A percentile compares a stretch with the other conserved stretches of the same genome.
Evolutionary conservation across 2,329 filamentous ascomycete species (phyloP).

Genomic region (Zopfia rhizophila): DNA sequence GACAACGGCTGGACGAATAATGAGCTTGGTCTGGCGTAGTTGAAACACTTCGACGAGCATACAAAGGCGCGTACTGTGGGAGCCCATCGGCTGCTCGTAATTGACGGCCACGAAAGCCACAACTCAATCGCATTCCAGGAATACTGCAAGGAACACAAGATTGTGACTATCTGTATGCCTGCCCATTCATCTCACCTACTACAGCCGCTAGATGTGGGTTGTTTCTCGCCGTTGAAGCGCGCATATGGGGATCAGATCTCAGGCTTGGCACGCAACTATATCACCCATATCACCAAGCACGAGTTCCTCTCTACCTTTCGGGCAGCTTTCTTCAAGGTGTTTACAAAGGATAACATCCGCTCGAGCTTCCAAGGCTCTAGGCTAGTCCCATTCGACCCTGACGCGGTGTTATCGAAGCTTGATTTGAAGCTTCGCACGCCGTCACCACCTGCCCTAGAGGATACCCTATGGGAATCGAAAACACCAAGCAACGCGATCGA

Average conservation of each 20-base stretch:
- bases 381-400: constrained; percentile 41
- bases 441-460: neutral
- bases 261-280: constrained; percentile 32
- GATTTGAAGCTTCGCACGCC: constrained; percentile 18
- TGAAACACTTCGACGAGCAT: constrained; percentile 46
- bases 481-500: neutral
- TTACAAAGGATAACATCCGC: constrained; percentile 37
- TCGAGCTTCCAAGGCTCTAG: constrained; percentile 39
- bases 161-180: constrained; percentile 49
- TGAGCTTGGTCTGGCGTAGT: constrained; percentile 41
- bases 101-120: constrained; percentile 52
- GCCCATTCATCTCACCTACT: constrained; percentile 47
- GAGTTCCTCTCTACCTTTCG: constrained; percentile 25
- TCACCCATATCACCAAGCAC: constrained; percentile 36
- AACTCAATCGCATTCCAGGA: constrained; percentile 47
- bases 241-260: constrained; percentile 40
- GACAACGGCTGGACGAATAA: constrained; percentile 47
- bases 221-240: constrained; percentile 46
- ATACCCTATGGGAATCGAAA: neutral
- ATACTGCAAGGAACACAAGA: constrained; percentile 48
- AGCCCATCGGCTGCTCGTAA: constrained; percentile 45
- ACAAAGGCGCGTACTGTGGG: constrained; percentile 32
- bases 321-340: constrained; percentile 27
- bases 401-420: constrained; percentile 43
- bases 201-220: constrained; percentile 51